These are phyloP conservation scores for Solanum neorickii DNA, from an alignment of 257 asterid genomes.

Conservation along the genomic window DNA sequence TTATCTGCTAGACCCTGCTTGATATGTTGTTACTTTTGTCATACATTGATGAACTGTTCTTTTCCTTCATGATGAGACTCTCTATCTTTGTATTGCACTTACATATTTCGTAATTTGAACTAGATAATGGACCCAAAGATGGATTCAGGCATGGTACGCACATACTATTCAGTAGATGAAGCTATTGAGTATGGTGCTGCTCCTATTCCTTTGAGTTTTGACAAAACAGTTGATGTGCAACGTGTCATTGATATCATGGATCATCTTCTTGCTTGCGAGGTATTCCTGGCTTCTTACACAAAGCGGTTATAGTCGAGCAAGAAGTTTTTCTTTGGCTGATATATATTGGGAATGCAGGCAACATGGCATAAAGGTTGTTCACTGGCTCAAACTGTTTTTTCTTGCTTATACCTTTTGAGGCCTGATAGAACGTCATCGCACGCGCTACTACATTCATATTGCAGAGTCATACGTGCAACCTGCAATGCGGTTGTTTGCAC, in stretches of 20 bases:
- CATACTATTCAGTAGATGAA: conserved; percentile 89
- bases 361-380: conserved; percentile 99
- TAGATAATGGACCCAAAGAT: conserved; percentile 99
- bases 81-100: background rate
- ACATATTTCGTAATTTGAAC: conserved; percentile 8
- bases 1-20: background rate
- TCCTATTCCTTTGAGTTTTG: conserved; percentile 88
- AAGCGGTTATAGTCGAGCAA: background rate
- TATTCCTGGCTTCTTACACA: conserved; percentile 9
- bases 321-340: background rate
- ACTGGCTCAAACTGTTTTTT: conserved; percentile 85
- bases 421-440: conserved; percentile 84
- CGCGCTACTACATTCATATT: conserved; percentile 77
- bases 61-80: background rate
- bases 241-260: conserved; percentile 78
- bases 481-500: conserved; percentile 84
- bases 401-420: conserved; percentile 89
- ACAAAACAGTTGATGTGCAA: conserved; percentile 61
- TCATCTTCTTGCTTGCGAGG: conserved; percentile 98
- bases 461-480: conserved; percentile 70
- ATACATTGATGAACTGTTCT: background rate
- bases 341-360: conserved; percentile 43
- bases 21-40: background rate
- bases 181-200: conserved; percentile 97
- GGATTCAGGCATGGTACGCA: conserved; percentile 97